Evolutionary conservation across 2,329 filamentous ascomycete genomes (phyloP), one percentile per base, ranked within the genome.

Genomic region (Lachnellula willkommii): DNA sequence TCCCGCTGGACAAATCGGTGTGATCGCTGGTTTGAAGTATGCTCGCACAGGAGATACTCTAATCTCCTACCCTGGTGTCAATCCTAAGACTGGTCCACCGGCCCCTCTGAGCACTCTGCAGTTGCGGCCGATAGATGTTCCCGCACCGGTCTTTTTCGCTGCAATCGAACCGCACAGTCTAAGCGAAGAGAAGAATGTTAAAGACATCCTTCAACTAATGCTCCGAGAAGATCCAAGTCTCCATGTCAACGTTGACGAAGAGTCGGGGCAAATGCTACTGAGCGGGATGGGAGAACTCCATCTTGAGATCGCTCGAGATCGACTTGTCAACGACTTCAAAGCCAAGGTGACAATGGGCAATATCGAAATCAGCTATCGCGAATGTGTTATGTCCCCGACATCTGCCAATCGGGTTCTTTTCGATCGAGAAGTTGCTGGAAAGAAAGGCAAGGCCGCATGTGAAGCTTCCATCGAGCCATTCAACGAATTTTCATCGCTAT

Each of bases 281-380:
- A 92, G 92, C 52, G 94, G 94, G 4, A 97, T 99, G 94, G 94
- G 94, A 7, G 90, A 95, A 66, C 80, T 99, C 28, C 94, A 99
- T 71, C 79, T 99, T 1, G 94, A 99, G 66, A 94, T 99, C 49
- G 92, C 93, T 0, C 79, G 90, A 50, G 90, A 97, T 71, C 83
- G 92, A 45, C 82, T 99, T 9, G 84, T 94, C 62, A 89, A 90
- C 52, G 90, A 95, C 67, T 87, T 96, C 73, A 95, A 94, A 70
- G 90, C 77, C 71, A 96, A 83, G 79, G 91, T 78, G 60, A 85
- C 75, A 17, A 96, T 96, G 77, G 92, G 93, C 12, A 86, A 85
- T 52, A 95, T 99, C 60, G 89, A 96, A 65, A 96, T 99, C 58
- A 91, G 95, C 63, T 99, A 97, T 73, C 87, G 95, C 53, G 94